Evolutionary conservation across 768 basidiomycete genomes (phyloP).

Genomic region (Tricholoma bakamatsutake): DNA sequence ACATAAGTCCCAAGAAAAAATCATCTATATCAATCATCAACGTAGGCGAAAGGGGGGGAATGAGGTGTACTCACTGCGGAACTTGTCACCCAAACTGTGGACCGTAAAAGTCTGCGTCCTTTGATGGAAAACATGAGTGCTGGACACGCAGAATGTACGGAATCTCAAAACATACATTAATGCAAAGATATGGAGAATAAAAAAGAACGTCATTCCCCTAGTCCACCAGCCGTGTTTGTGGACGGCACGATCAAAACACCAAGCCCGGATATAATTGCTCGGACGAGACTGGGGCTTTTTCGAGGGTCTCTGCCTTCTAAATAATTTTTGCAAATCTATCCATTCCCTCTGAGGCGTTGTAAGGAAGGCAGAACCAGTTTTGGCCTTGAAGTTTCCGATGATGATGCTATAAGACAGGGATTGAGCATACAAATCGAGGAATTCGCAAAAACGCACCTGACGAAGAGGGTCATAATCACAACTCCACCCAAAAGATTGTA

Average conservation of each 20-base stretch:
- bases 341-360: conserved; percentile 88
- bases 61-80: conserved; percentile 48
- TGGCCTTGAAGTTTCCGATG: conserved; percentile 86
- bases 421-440: conserved; percentile 6
- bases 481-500: conserved; percentile 91
- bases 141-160: neutral
- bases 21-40: conserved; percentile 41
- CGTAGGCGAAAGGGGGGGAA: neutral
- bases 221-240: conserved; percentile 95
- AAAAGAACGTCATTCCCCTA: conserved; percentile 69
- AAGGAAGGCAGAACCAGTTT: conserved; percentile 81
- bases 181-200: conserved; percentile 73
- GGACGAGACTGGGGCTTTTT: conserved; percentile 69
- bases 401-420: conserved; percentile 62
- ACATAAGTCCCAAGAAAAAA: conserved; percentile 70
- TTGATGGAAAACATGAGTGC: conserved; percentile 3
- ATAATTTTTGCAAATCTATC: conserved; percentile 88
- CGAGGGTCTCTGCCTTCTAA: conserved; percentile 81
- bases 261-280: conserved; percentile 47
- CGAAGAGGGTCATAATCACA: conserved; percentile 84
- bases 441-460: conserved; percentile 55
- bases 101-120: conserved; percentile 80
- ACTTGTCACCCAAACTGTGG: conserved; percentile 38
- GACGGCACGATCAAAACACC: conserved; percentile 92
- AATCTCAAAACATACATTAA: conserved; percentile 58